Conservation (phyloP, 108 stramenopile genomes). For the Nitzschia sp. region DNA sequence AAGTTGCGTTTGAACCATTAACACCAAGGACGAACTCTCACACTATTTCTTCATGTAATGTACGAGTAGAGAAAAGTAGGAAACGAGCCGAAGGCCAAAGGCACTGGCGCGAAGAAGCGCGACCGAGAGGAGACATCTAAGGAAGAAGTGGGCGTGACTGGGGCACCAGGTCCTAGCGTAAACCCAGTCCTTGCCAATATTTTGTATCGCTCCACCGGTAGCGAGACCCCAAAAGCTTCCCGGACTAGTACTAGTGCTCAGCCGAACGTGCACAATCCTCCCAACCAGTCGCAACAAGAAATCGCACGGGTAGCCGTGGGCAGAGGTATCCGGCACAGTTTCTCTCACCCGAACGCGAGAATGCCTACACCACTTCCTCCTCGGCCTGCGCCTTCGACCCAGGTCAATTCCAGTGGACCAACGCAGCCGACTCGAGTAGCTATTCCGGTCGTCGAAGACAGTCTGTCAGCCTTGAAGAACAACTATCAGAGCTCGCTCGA, state of each 20-base stretch:
- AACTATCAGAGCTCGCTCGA: conserved; percentile 53
- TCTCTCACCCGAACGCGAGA: conserved; percentile 1
- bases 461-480: conserved; percentile 56
- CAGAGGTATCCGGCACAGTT: conserved; percentile 54
- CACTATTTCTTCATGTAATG: no score
- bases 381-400: conserved; percentile 12
- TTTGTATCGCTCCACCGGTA: conserved; percentile 25
- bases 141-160: background rate
- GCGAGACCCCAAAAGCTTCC: background rate
- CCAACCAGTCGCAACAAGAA: conserved; percentile 36
- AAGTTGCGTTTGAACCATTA: background rate
- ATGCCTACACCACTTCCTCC: conserved; percentile 15
- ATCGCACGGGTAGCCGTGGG: conserved; percentile 57
- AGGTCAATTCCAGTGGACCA: no score
- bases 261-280: background rate
- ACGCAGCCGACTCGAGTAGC: background rate
- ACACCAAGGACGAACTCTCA: no score
- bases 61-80: conserved; percentile 37
- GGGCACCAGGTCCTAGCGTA: background rate
- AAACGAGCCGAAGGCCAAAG: conserved; percentile 30
- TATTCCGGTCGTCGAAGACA: conserved; percentile 30
- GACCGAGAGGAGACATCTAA: background rate
- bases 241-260: background rate
- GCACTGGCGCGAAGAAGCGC: conserved; percentile 22
- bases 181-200: conserved; percentile 45